Evolutionary conservation across 495 filamentous ascomycete genomes (phyloP), one percentile per base, ranked within the genome.

Genomic region (Pseudevernia furfuracea): DNA sequence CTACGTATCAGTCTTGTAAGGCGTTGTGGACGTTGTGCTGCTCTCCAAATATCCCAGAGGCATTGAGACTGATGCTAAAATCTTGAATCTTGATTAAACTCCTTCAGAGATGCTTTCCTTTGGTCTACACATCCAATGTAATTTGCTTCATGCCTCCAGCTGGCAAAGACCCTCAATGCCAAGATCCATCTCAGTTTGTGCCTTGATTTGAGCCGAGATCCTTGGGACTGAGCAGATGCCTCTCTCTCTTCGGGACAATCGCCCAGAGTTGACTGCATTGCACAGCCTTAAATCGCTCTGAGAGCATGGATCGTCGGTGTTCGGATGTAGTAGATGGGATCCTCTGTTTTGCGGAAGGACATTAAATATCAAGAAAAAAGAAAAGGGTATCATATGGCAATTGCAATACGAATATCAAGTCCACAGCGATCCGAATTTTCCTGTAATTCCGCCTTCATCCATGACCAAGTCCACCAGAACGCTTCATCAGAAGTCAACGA

Each of bases 401-500:
- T 32, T 21, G 30, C 52, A 55, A 34, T 34, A 21, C 52, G 10
- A 3, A 19, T 34, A 34, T 30, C 8, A 34, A 19, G 30, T 3
- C 15, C 52, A 8, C 6, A 19, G 17, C 25, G 19, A 55, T 32
- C 1, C 34, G 28, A 34, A 4, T 10, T 30, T 34, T 21, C 52
- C 32, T 58, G 25, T 0, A 41, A 17, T 8, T 4, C 57, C 21
- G 15, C 14, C 57, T 59, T 6, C 17, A 15, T 28, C 15, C 15
- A 34, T 34, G 17, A 55, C 14, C 28, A 53, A 30, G 28, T 34
- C 52, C 17, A 19, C 3, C 23, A 30, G 14, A 32, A 53, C n/a
- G 63, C 65, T 1, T 61, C 62, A 36, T 65, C 52, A n/a, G 60
- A 30, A 55, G 52, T 55, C 52, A 34, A 3, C 4, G 10, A 57